Percentiles rank a stretch among this genome's conserved stretches.
Evolutionary conservation across 192 early-diverging fungal genomes (phyloP).

Genomic region (Lunasporangiospora selenospora): DNA sequence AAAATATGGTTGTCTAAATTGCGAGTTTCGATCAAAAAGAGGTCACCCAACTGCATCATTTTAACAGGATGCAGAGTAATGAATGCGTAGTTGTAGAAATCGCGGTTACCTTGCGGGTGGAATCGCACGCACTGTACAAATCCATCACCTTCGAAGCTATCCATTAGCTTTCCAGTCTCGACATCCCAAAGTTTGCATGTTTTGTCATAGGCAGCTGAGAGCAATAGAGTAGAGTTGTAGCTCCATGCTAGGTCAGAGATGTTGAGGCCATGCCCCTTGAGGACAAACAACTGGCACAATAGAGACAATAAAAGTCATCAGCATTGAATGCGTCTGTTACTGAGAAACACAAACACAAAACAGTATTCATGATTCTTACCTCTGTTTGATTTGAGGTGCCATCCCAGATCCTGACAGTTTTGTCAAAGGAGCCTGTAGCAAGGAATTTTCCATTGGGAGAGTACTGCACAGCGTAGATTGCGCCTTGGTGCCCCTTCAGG

Average conservation of each 20-base stretch:
- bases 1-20: conserved; percentile 77
- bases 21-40: background rate
- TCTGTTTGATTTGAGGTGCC: conserved; percentile 68
- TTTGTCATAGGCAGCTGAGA: conserved; percentile 83
- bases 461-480: conserved; percentile 90
- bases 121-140: conserved; percentile 89
- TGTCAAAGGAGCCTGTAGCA: conserved; percentile 94
- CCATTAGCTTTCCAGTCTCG: conserved; percentile 65
- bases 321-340: background rate
- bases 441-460: conserved; percentile 83
- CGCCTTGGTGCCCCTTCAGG: conserved; percentile 83
- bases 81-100: conserved; percentile 28
- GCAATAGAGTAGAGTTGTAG: conserved; percentile 63
- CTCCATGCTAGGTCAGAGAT: conserved; percentile 84
- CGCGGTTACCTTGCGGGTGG: conserved; percentile 67
- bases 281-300: conserved; percentile 56
- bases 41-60: background rate
- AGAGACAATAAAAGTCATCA: background rate
- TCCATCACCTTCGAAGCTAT: conserved; percentile 74
- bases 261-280: conserved; percentile 80
- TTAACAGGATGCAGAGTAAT: conserved; percentile 7
- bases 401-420: conserved; percentile 93
- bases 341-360: background rate
- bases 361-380: conserved; percentile 40
- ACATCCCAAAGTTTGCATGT: conserved; percentile 85